Percentiles rank a stretch among this genome's conserved stretches.
Evolutionary conservation across 345 rosid genomes (phyloP).

Genomic region (Zanthoxylum bungeanum): DNA sequence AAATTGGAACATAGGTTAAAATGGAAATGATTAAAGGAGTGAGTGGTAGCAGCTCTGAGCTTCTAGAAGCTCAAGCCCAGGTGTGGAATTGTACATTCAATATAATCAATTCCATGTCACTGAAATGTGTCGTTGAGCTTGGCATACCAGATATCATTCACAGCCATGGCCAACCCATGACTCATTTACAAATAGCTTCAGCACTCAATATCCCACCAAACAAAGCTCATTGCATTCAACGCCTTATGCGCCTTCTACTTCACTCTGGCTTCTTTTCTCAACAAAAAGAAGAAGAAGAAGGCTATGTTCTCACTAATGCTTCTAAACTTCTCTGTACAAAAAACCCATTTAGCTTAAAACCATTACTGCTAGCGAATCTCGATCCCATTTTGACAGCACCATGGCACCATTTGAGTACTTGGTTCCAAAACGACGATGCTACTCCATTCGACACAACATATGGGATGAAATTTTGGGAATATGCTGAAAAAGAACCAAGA

Average conservation of each 20-base stretch:
- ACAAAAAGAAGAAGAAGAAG: conserved; percentile 11
- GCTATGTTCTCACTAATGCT: conserved; percentile 24
- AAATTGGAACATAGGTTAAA: neutral
- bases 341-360: conserved; percentile 26
- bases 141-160: no score
- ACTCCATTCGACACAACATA: conserved; percentile 31
- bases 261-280: conserved; percentile 37
- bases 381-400: conserved; percentile 23
- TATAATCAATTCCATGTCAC: no score
- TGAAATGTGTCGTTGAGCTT: no score
- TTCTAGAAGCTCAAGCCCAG: conserved; percentile 33
- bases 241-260: conserved; percentile 41
- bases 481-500: conserved; percentile 6
- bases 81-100: no score
- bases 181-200: no score
- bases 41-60: conserved; percentile 6
- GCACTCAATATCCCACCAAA: no score
- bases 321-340: conserved; percentile 28
- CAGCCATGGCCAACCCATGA: no score
- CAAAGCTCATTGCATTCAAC: no score
- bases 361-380: conserved; percentile 21
- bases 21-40: neutral
- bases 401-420: conserved; percentile 25
- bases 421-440: conserved; percentile 26
- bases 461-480: conserved; percentile 28